Base-by-base conservation (phyloP, 805 yeast species). In the Millerozyma acaciae region DNA sequence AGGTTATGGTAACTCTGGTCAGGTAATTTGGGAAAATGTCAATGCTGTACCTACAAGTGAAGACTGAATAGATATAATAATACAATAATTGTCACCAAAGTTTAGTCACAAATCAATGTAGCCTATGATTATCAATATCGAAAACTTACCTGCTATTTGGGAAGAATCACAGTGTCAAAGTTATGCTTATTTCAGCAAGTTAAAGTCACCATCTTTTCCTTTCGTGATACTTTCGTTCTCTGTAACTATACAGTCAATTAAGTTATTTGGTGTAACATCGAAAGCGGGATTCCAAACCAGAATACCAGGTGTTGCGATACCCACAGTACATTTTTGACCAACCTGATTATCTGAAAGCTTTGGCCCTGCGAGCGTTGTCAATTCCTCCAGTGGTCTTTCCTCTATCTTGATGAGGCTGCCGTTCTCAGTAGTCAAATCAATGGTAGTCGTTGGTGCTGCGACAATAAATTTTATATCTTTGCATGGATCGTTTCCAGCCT, bases 231-330 rank as follows among this genome's bases (percentile, higher is more conserved):
- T 78, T 3, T 75, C 74, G 34, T 76, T 75, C 60, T 90, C 97
- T 1, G 97, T 90, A 21, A 90, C 86, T 39, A 93, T 87, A 38
- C 87, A 84, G 52, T 88, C 96, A 34, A 90, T 88, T 23, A 82
- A 62, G 28, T 70, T 72, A 48, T 80, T 79, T 0, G 96, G 96
- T 3, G 97, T 87, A 10, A 93, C 87, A 52, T 90, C 98, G 50
- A 90, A 90, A 0, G 97, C 83, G 1, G 98, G 98, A 50, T 93
- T 93, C 97, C 97, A 90, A 2, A 88, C 96, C 4, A 70, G 63
- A 20, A 89, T 81, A 0, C 82, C 84, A 2, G 84, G 83, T 3
- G 97, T 93, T 1, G 96, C 96, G 37, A 83, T 73, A 24, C 84
- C 83, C 9, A 88, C 83, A 13, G 78, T 78, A 1, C 72, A 19